Base-by-base conservation (phyloP, 2,329 filamentous ascomycete genomes). In the Gaeumannomyces sp. region DNA sequence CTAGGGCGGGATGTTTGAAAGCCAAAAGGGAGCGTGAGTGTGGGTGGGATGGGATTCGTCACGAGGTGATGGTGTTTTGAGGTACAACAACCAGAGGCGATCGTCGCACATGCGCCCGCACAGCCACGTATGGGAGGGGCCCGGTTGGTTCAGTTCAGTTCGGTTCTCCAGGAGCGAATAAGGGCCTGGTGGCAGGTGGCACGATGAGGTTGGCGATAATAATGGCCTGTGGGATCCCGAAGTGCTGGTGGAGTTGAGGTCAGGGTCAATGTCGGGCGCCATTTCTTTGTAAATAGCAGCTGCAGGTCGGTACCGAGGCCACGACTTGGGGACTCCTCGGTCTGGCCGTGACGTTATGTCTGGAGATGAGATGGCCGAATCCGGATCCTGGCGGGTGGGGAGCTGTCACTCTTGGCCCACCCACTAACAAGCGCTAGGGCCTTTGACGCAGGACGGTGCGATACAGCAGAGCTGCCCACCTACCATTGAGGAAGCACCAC, bases 281-380 rank as follows among this genome's bases (percentile, higher is more conserved):
- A 53, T 53, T 22, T 22, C 19, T n/a, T 22, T 53, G 45, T 53
- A 53, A 53, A 53, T 53, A 25, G 22, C 45, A 25, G 19, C 19
- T n/a, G 45, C 38, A 45, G 38, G 45, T 53, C 45, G 22, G 22
- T 53, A 53, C 45, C 45, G 22, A 53, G 16, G 45, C 45, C 22
- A 10, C 45, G 45, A 50, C 45, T 50, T 13, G 16, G 45, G 45
- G 45, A 8, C 45, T 50, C 45, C 45, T 50, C 45, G 45, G 45
- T 53, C 45, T n/a, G 22, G 22, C 19, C 45, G 45, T 53, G 45
- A 53, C 45, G 38, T 45, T 45, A 45, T 45, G 38, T 45, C 38
- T 45, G 38, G 45, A 53, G 22, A 53, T 53, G 45, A n/a, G 45
- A 53, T 53, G 45, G 45, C 45, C 45, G 45, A 53, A 53, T 53